Percentiles rank a stretch among this genome's conserved stretches.
Evolutionary conservation across 192 early-diverging fungal genomes (phyloP).

Genomic region (Oehlia diaphana): DNA sequence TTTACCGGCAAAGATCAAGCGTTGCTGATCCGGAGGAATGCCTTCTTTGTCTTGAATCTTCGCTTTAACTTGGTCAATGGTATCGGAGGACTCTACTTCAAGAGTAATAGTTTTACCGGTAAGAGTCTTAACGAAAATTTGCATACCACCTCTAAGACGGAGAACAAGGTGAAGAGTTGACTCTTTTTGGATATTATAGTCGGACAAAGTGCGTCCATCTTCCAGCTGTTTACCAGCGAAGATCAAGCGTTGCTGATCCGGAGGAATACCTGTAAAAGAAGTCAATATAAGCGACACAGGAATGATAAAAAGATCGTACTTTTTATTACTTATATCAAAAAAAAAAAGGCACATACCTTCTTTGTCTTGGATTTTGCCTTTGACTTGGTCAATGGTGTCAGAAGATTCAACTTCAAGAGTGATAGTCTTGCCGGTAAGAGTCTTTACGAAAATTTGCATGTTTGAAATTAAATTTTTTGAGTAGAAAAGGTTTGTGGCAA

Average conservation of each 20-base stretch:
- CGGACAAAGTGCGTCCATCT: constrained; percentile 51
- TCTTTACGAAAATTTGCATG: constrained; percentile 7
- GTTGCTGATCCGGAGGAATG: constrained; percentile 71
- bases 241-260: not conserved
- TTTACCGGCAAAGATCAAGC: constrained; percentile 80
- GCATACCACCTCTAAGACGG: constrained; percentile 40
- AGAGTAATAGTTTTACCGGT: constrained; percentile 43
- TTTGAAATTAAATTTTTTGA: not conserved
- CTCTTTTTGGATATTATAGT: not conserved
- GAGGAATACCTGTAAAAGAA: not conserved
- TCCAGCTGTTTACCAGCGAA: constrained; percentile 65
- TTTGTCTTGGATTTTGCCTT: constrained; percentile 9
- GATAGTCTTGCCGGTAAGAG: not conserved
- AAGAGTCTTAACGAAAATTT: constrained; percentile 80
- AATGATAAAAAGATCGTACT: too few species aligned
- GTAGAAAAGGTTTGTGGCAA: not conserved
- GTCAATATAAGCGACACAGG: not conserved
- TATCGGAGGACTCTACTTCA: not conserved
- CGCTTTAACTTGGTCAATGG: constrained; percentile 39
- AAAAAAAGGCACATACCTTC: not conserved
- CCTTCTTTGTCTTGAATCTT: constrained; percentile 89
- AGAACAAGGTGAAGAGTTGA: constrained; percentile 2
- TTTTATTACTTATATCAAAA: too few species aligned
- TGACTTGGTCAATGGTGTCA: not conserved
- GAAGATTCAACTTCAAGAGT: not conserved